Percentiles rank a stretch among this genome's conserved stretches.
These are phyloP conservation scores for Ophiocordyceps polyrhachis-furcata DNA, from an alignment of 2,329 filamentous ascomycete genomes.

Conservation along the genomic window DNA sequence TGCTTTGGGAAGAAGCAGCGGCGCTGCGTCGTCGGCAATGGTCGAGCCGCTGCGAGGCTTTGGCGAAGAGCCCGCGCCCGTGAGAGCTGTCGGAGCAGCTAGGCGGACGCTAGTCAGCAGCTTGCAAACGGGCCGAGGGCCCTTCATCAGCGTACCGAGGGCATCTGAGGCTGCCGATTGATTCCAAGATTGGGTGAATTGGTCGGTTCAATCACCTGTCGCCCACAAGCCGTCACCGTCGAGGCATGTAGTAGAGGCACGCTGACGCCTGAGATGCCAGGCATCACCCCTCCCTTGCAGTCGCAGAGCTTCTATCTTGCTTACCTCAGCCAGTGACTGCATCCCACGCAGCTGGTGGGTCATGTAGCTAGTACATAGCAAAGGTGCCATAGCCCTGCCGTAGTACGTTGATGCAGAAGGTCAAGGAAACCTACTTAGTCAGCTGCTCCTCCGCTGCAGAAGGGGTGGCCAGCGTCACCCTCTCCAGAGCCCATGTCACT, in stretches of 20 bases:
- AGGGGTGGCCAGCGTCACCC: neutral
- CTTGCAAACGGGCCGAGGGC: neutral
- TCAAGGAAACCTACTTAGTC: neutral
- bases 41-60: conserved; percentile 25
- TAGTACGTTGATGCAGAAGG: too few relatives aligned
- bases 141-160: conserved; percentile 11
- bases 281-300: conserved; percentile 2
- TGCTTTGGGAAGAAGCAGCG: conserved; percentile 36
- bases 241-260: neutral
- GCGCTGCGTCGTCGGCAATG: conserved; percentile 34
- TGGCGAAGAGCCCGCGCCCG: conserved; percentile 27
- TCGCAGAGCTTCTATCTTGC: neutral
- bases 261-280: conserved; percentile 11
- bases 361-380: too few relatives aligned
- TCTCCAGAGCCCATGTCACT: neutral
- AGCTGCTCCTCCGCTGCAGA: neutral
- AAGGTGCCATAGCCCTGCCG: too few relatives aligned
- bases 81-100: conserved; percentile 45
- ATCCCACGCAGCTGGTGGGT: too few relatives aligned
- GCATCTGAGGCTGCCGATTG: conserved; percentile 8
- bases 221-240: conserved; percentile 1
- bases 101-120: neutral
- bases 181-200: neutral
- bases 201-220: neutral
- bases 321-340: neutral